phyloP scores from a whole-genome alignment of 768 basidiomycete genomes.

The Mrakia blollopis region DNA sequence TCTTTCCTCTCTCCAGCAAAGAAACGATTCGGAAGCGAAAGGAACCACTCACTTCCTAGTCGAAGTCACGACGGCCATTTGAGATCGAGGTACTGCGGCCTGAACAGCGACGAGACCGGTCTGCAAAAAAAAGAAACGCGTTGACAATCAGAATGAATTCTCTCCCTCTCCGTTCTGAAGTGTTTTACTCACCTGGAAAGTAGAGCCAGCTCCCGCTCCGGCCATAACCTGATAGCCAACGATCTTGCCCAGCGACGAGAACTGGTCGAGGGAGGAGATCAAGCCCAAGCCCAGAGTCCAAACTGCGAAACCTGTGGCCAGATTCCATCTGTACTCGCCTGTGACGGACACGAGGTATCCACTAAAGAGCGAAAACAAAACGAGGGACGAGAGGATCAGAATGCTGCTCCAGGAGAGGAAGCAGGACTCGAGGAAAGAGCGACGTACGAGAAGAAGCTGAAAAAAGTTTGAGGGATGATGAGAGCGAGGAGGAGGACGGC shows the following conservation, averaged over 20 bases:
- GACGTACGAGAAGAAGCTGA: conserved; percentile 42
- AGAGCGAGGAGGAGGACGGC: conserved; percentile 66
- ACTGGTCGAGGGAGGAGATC: conserved; percentile 58
- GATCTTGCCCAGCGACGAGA: conserved; percentile 52
- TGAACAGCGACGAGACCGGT: conserved; percentile 69
- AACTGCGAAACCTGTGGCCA: conserved; percentile 35
- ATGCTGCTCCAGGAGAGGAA: background rate
- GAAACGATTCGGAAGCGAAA: background rate
- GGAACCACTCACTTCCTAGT: conserved; percentile 50
- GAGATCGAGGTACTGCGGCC: conserved; percentile 61
- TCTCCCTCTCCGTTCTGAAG: background rate
- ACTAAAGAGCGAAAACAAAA: conserved; percentile 26
- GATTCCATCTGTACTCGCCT: conserved; percentile 44
- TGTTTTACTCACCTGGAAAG: conserved; percentile 16
- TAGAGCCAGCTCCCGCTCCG: conserved; percentile 56
- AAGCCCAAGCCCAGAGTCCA: conserved; percentile 69
- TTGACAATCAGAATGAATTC: conserved; percentile 29
- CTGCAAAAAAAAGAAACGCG: conserved; percentile 49
- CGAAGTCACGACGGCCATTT: conserved; percentile 73
- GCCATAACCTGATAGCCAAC: conserved; percentile 60
- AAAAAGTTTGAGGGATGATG: conserved; percentile 53
- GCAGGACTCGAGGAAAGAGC: too few relatives aligned
- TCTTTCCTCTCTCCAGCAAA: background rate
- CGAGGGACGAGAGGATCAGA: background rate
- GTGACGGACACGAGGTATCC: conserved; percentile 62